Evolutionary conservation across 2,329 filamentous ascomycete species (phyloP), one percentile per base, ranked within the genome.

Genomic region (Grosmannia clavigera): DNA sequence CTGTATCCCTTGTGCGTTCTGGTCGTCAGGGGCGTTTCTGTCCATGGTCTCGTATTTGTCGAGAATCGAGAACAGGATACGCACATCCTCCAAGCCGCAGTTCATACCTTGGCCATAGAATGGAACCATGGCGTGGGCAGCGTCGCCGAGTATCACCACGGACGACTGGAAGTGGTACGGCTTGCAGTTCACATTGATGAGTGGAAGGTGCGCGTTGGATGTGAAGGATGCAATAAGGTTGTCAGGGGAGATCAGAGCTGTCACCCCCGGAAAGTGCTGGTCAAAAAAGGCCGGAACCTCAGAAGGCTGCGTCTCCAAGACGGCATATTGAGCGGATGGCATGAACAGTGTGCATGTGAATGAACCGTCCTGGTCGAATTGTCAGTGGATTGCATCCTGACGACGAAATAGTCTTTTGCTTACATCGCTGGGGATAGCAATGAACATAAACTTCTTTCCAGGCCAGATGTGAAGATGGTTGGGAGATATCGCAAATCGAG

Each of bases 81-180:
- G 85, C 14, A 99, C 91, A 67, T 96, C 92, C 74, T 99, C 94
- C 51, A 99, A 82, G 0, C 94, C 94, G 0, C 94, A 88, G 69
- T 99, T 99, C 85, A 99, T 95, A 46, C 94, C 94, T 72, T 99
- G 94, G 0, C 94, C 94, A 71, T 97, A 99, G 73, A 99, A 99
- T 0, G 94, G 94, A 0, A 99, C 91, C 86, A 99, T 96, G 61
- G 95, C 94, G 71, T 99, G 94, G 0, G 94, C 92, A 9, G 94
- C 91, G 70, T 99, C 94, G 61, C 94, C 94, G 43, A 99, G 71
- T 56, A 99, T 90, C 62, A 95, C 90, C 38, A 81, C 90, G 0
- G 85, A 87, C 29, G 84, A 83, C 57, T 75, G 78, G 74, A 83
- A 90, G 75, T 96, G 90, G 73, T 97, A 89, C 0, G 94, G 94